Evolutionary conservation across 371 early-diverging fungal species (phyloP), one percentile per base, ranked within the genome.

Genomic region (Synchytrium microbalum): DNA sequence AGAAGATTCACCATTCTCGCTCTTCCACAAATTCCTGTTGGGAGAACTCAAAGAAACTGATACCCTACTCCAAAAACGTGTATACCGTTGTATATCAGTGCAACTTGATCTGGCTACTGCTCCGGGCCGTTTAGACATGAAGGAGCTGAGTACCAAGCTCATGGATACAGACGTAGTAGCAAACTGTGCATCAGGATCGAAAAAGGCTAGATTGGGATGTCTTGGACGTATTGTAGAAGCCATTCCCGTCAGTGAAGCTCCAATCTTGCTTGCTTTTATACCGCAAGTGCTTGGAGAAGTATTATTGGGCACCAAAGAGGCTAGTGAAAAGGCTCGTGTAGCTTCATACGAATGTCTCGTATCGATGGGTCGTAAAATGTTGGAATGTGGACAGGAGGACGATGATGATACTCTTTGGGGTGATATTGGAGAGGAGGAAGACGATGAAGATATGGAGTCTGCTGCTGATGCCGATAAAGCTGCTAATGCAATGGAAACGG

Each of bases 251-350:
- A 64, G 58, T 2, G 68, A 67, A 19, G 62, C 69, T 24, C 60
- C 38, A 23, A 13, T 77, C 30, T 65, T 79, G 24, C 74, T 95
- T 51, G 86, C 88, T 72, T 87, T 92, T 72, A 82, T 96, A 1
- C 93, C 96, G 13, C 80, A 85, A 31, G 79, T 90, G 54, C 70
- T 95, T 33, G 88, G 94, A 2, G 98, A 96, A 74, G 91, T 86
- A 27, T 93, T 98, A 51, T 74, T 96, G 29, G 84, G 88, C 29
- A 89, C 93, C 56, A 96, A 98, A 79, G 98, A 96, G 63, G 84
- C 84, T 30, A 93, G 88, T 62, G 95, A 96, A 77, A 89, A 90
- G 71, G 84, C 92, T 0, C 88, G 98, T 46, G 73, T 73, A 58
- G 77, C 84, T 24, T 92, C 95, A 0, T 96, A 88, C 71, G 89